These are phyloP conservation scores for Neurospora sp. DNA, from an alignment of 495 filamentous ascomycete species.

Conservation along the genomic window DNA sequence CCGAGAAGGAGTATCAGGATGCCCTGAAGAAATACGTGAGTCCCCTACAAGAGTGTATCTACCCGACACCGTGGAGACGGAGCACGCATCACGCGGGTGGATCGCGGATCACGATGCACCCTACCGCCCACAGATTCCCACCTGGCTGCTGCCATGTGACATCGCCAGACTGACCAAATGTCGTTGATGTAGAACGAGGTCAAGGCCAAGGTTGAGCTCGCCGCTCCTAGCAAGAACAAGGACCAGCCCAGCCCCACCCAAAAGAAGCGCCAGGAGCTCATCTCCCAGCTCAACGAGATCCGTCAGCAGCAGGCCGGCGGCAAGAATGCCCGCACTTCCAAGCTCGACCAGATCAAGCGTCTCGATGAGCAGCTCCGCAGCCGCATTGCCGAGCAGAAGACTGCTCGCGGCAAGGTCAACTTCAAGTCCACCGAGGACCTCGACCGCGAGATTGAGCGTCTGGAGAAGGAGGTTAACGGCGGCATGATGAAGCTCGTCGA, in stretches of 20 bases:
- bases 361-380: constrained; percentile 75
- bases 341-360: constrained; percentile 76
- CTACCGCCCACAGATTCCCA: background rate
- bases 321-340: constrained; percentile 65
- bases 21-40: constrained; percentile 69
- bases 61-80: background rate
- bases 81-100: background rate
- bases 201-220: constrained; percentile 74
- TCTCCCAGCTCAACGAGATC: constrained; percentile 60
- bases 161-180: background rate
- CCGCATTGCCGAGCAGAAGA: constrained; percentile 76
- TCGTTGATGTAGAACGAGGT: constrained; percentile 54
- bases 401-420: constrained; percentile 57
- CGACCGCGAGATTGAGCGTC: constrained; percentile 64
- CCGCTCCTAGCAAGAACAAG: constrained; percentile 54
- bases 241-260: constrained; percentile 62
- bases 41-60: constrained; percentile 8
- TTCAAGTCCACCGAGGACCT: constrained; percentile 86
- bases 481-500: constrained; percentile 90
- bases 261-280: constrained; percentile 75
- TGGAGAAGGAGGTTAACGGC: constrained; percentile 75
- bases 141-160: background rate
- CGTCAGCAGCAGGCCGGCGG: constrained; percentile 70
- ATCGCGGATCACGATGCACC: background rate
- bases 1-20: constrained; percentile 72